Base-by-base conservation (phyloP, 129 eudicot genomes). In the Artemisia annua region DNA sequence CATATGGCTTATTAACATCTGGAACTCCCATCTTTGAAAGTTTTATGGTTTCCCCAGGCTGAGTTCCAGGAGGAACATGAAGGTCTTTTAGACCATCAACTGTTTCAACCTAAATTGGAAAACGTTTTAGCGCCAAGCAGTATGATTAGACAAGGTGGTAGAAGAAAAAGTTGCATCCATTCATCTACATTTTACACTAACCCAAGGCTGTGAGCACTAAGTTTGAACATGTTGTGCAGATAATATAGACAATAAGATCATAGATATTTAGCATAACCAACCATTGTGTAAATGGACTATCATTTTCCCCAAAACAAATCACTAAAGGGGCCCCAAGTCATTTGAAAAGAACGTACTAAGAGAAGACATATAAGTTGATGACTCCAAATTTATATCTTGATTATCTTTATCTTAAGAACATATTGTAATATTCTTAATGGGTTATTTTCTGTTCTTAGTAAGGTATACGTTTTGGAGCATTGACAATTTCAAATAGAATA, bases 21-120 rank as follows among this genome's bases (percentile, higher is more conserved):
- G 98, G 98, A 74, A 94, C 93, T 84, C 98, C 98, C 91, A 94
- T 84, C 24, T 75, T 56, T 26, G 89, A 69, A 77, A 94, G 67
- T 83, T 83, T 84, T 76, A 94, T 72, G 18, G 75, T 86, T 15
- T 90, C 93, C 55, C 98, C 96, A 57, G 90, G 86, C 72, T 90
- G 96, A 83, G 73, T 81, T 68, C 98, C 98, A 35, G 91, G 70
- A 58, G 96, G 98, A 86, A 94, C 88, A 49, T 48, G 78, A 74
- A 94, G 85, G 75, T 94, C 85, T 85, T 82, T 90, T 66, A 78
- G 46, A 66, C 98, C 98, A 66, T 90, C 97, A 18, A 85, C 98
- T 63, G 96, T 94, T 72, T 87, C 86, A 69, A 94, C 98, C 98
- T 94, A 72, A 60, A 72, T 22, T 6, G 20, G 8, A 78, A n/a